Base-by-base conservation (phyloP, 129 eudicot genomes). In the Arctium lappa region DNA sequence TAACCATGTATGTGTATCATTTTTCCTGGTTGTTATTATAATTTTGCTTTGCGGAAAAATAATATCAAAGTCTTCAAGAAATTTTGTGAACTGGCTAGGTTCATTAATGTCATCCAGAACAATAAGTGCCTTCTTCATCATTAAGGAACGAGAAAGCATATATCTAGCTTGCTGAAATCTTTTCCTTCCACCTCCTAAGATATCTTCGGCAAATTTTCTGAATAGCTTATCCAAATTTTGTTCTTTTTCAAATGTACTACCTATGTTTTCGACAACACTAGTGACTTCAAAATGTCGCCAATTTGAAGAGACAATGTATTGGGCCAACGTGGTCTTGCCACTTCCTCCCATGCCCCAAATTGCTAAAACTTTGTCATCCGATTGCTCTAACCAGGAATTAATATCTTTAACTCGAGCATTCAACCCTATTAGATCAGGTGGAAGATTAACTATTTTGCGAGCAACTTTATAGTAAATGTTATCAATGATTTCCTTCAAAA, bases 31-130 rank as follows among this genome's bases (percentile, higher is more conserved):
- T 8, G 88, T 85, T 36, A 81, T 39, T 3, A 85, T 79, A 29
- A 84, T 84, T 46, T 84, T 85, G 78, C 87, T 85, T 22, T 37
- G n/a, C 53, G 31, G 27, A 22, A 22, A 22, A 22, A 22, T 22
- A 69, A 83, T 70, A 37, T 85, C 40, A 10, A 34, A 60, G 18
- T 11, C 40, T 10, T 82, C 83, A 69, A 86, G 36, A n/a, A 81
- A 53, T 36, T 31, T 72, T 36, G 38, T 44, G 29, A 86, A 15
- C 15, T 81, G 86, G 1, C 48, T 76, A 12, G 44, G 18, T 27
- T 62, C 22, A 81, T 65, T 83, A 29, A 86, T 70, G 72, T 86
- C 80, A 77, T 86, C 88, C 2, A 86, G 80, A 77, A 86, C 88
- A 48, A 86, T 80, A 18, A 81, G 88, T 40, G 76, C 73, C 11